Percentiles rank a stretch among this genome's conserved stretches.
Conservation (phyloP, 2,329 filamentous ascomycete species). For the Neobulgaria alba region DNA sequence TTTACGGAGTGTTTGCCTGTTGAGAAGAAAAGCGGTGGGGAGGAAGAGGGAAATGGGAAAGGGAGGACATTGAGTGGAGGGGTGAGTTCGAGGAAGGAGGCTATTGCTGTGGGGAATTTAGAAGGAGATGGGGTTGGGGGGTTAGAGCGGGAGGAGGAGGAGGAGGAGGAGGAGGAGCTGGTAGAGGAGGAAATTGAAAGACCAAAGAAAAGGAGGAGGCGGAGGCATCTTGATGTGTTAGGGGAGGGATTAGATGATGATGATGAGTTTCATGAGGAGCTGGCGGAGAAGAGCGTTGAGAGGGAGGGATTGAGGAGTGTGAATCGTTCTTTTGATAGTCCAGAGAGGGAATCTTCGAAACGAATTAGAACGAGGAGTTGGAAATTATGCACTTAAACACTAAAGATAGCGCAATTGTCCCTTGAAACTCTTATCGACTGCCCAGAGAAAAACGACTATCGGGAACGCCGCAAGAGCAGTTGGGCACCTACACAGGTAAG, state of each 20-base stretch:
- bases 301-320: too few relatives aligned
- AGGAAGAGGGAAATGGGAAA: constrained; percentile 19
- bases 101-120: constrained; percentile 9
- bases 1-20: constrained; percentile 46
- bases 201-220: not conserved
- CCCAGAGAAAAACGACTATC: too few relatives aligned
- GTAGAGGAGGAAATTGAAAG: not conserved
- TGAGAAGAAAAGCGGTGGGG: constrained; percentile 34
- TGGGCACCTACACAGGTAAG: too few relatives aligned
- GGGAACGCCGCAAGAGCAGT: too few relatives aligned
- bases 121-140: constrained; percentile 4
- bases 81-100: constrained; percentile 8
- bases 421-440: too few relatives aligned
- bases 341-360: too few relatives aligned
- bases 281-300: not conserved
- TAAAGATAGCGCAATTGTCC: too few relatives aligned
- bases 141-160: too few relatives aligned
- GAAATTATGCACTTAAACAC: too few relatives aligned
- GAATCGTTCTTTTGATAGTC: too few relatives aligned
- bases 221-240: not conserved
- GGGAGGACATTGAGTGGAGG: constrained; percentile 19
- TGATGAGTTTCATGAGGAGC: not conserved
- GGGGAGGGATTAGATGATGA: not conserved
- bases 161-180: not conserved
- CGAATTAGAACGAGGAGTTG: too few relatives aligned